Conservation (phyloP, 192 early-diverging fungal species). For the Coemansia sp. region DNA sequence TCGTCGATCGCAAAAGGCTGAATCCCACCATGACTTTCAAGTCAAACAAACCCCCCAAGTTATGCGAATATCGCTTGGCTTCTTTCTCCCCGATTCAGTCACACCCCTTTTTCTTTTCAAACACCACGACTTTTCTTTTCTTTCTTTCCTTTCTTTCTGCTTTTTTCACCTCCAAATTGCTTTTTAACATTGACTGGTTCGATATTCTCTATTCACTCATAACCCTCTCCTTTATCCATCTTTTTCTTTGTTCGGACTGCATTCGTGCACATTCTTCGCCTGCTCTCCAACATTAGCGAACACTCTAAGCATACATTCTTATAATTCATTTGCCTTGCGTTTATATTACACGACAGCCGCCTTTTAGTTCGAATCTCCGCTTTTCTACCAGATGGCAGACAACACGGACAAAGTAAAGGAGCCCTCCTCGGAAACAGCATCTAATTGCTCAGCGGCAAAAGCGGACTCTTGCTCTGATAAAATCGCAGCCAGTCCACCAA, state of each 20-base stretch:
- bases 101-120: background rate
- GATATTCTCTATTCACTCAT: background rate
- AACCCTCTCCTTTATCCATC: background rate
- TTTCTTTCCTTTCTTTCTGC: background rate
- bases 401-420: background rate
- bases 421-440: background rate
- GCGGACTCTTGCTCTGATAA: background rate
- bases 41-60: too few relatives aligned
- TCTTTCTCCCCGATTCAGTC: background rate
- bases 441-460: background rate
- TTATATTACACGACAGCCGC: background rate
- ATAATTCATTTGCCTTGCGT: background rate
- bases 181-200: slow-evolving; percentile 2
- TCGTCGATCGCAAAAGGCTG: too few relatives aligned
- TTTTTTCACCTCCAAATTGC: background rate
- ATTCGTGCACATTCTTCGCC: background rate
- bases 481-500: background rate
- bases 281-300: background rate
- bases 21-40: too few relatives aligned
- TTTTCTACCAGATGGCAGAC: background rate
- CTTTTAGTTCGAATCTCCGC: background rate
- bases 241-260: background rate
- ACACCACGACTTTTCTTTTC: background rate
- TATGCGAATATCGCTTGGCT: background rate
- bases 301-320: background rate